Conservation (phyloP, 495 filamentous ascomycete species). For the Tuber indicum region DNA sequence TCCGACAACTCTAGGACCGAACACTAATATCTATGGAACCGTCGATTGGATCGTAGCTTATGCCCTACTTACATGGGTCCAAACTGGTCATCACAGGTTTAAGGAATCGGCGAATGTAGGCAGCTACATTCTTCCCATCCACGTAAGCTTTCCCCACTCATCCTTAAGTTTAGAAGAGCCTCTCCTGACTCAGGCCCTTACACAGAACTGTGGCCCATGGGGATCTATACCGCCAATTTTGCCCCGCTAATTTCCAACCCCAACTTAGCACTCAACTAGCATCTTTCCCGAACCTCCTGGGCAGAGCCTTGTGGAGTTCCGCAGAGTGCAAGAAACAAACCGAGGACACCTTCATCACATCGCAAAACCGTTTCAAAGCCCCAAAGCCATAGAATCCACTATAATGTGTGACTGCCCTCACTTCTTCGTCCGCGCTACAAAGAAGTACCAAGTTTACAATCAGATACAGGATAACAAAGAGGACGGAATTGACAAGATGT, state of each 20-base stretch:
- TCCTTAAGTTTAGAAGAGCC: not conserved
- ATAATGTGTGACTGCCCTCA: constrained; percentile 57
- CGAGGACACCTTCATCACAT: constrained; percentile 49
- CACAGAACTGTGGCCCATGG: constrained; percentile 54
- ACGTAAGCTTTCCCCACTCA: constrained; percentile 30
- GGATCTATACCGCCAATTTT: constrained; percentile 38
- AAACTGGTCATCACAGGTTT: constrained; percentile 28
- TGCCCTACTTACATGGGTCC: not conserved
- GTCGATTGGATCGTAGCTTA: constrained; percentile 47
- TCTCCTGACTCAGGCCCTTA: not conserved
- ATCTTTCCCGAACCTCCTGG: constrained; percentile 43
- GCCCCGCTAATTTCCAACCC: not conserved
- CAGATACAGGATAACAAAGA: constrained; percentile 57
- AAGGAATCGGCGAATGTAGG: constrained; percentile 47
- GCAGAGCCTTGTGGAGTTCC: constrained; percentile 57
- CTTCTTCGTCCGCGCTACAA: constrained; percentile 49
- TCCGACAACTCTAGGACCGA: constrained; percentile 52
- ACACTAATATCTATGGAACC: constrained; percentile 51
- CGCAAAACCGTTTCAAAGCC: constrained; percentile 54
- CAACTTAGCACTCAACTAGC: not conserved
- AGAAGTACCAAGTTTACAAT: constrained; percentile 47
- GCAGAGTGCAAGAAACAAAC: constrained; percentile 50
- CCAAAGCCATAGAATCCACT: constrained; percentile 50
- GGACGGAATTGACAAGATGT: constrained; percentile 48
- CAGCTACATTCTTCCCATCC: constrained; percentile 56